Base-by-base conservation (phyloP, 768 basidiomycete genomes). In the Amanita pseudoporphyria region DNA sequence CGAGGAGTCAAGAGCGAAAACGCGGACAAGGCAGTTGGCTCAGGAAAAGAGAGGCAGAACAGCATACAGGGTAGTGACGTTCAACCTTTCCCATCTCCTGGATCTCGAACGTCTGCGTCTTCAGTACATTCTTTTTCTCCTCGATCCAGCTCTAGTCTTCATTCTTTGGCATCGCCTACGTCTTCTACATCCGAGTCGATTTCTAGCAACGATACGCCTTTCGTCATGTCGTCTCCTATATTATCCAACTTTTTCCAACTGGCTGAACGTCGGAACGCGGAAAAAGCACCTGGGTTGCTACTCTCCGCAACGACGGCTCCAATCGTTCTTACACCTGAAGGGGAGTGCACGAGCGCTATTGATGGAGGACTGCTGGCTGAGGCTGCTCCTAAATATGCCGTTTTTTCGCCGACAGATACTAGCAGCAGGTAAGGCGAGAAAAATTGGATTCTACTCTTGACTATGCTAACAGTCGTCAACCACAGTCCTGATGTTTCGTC, bases 401-500 rank as follows among this genome's bases (percentile, higher is more conserved):
- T 16, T 28, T 26, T 12, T n/a, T 50, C 49, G 30, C 49, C 49
- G 35, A 44, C 35, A 3, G 21, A 31, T 19, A 19, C 18, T 28
- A 28, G 26, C 33, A 56, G 55, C 59, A 58, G 53, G 53, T 64
- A 35, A 58, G 64, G 47, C 45, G 60, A 24, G 41, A 3, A 10
- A 36, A 10, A 36, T 43, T 2, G 43, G 37, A 26, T 35, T 9
- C 24, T 43, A 18, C 47, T 24, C 24, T 35, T 51, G 9, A 9
- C 7, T 36, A 9, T 30, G 18, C 10, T 45, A 24, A 40, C 62
- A 60, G 45, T 57, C 57, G 49, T 58, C n/a, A 55, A 38, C 54
- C 53, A 58, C 53, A 21, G 67, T 6, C 70, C 67, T 0, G 62
- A 65, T 13, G 64, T 70, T 10, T 47, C 47, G 16, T 69, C 69